A percentile compares a stretch with the other conserved stretches of the same genome.
phyloP scores from a whole-genome alignment of 371 early-diverging fungal species.

The Coemansia sp. region DNA sequence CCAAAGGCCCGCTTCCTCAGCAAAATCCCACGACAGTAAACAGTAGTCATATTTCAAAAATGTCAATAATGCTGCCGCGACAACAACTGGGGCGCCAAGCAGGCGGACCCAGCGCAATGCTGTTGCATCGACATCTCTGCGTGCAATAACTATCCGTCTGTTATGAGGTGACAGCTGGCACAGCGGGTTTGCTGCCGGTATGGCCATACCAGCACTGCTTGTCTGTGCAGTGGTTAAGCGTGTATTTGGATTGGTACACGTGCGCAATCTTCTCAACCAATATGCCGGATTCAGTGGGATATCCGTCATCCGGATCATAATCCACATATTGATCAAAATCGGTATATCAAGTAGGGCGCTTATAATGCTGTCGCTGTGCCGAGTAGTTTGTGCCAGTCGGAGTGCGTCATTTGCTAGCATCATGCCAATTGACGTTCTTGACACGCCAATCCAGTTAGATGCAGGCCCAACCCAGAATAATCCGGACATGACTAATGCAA shows the following conservation, averaged over 20 bases:
- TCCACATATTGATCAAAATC: background rate
- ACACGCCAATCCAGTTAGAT: slow-evolving; percentile 10
- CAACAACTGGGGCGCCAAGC: background rate
- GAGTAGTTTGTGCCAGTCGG: background rate
- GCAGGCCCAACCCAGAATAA: slow-evolving; percentile 8
- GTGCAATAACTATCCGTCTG: slow-evolving; percentile 2
- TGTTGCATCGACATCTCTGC: background rate
- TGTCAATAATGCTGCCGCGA: background rate
- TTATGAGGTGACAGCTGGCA: background rate
- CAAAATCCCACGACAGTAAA: slow-evolving; percentile 1
- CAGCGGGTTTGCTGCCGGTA: background rate
- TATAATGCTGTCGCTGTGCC: slow-evolving; percentile 1
- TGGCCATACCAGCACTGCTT: background rate
- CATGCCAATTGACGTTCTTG: slow-evolving; percentile 5
- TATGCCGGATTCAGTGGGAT: background rate
- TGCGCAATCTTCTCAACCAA: background rate
- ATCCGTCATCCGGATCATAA: background rate
- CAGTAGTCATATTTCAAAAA: slow-evolving; percentile 2
- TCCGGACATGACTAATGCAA: background rate
- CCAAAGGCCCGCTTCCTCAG: background rate
- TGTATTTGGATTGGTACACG: background rate
- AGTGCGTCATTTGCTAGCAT: slow-evolving; percentile 4
- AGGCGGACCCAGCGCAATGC: background rate
- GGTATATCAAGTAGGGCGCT: background rate
- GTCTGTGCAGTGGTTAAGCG: background rate